phyloP scores from a whole-genome alignment of 1,284 basidiomycete genomes.

The Fomitopsis pinicola region DNA sequence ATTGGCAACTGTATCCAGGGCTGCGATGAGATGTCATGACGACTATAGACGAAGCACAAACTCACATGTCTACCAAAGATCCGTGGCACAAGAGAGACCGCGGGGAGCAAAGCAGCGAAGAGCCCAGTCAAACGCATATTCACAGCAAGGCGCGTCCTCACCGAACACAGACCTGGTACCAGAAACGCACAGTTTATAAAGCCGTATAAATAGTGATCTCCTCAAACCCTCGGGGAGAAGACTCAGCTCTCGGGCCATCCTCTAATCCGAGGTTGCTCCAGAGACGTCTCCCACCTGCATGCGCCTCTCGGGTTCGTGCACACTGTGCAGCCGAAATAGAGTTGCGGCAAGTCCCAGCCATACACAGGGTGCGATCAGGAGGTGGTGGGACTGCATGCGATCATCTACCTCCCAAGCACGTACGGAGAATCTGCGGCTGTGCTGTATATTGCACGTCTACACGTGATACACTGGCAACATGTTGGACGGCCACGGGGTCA shows the following conservation, averaged over 20 bases:
- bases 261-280: not conserved
- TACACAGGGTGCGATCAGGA: not conserved
- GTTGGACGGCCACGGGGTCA: not conserved
- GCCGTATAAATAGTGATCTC: not conserved
- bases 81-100: not conserved
- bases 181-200: not conserved
- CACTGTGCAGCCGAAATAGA: not conserved
- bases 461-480: slow-evolving; percentile 1
- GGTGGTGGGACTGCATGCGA: not conserved
- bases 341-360: not conserved
- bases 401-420: not conserved
- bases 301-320: not conserved
- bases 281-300: not conserved
- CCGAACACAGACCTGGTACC: not conserved
- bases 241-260: not conserved
- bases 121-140: not conserved
- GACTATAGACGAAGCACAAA: not conserved
- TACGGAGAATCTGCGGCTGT: slow-evolving; percentile 4
- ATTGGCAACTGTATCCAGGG: not conserved
- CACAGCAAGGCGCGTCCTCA: not conserved
- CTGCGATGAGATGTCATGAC: not conserved
- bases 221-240: not conserved
- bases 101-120: not conserved
- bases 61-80: not conserved
- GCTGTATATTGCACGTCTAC: not conserved